Evolutionary conservation across 805 yeast species (phyloP), one percentile per base, ranked within the genome.

Genomic region (Saturnispora galanensis): DNA sequence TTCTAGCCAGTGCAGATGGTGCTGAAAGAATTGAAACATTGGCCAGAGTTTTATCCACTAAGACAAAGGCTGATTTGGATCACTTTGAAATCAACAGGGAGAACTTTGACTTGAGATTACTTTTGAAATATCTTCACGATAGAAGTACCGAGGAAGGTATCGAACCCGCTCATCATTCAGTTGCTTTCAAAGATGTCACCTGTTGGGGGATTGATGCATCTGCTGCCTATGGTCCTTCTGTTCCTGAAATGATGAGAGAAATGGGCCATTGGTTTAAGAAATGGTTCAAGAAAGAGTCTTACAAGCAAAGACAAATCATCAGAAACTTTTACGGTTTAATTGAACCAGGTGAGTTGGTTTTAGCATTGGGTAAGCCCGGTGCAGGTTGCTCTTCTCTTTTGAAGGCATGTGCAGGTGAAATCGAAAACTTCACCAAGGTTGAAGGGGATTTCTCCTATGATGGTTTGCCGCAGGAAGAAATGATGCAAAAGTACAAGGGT

Each of bases 381-480:
- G 77, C 82, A 34, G 83, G 83, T 48, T 76, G 81, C 54, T 74
- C 83, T 4, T 74, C 81, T 5, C 61, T 77, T 18, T 57, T 77
- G 47, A 70, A 70, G 48, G 55, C 65, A 44, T 31, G 69, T 12
- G 57, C 73, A 12, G 76, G 75, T 58, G 73, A 71, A 54, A 66
- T 64, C 8, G 52, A 56, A 32, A 68, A 67, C 31, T 63, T 67
- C 46, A 54, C 58, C 5, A 57, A 58, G 12, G 62, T 62, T 9
- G 57, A 58, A 28, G 76, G 74, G 55, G 62, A 58, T 2, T 58
- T 74, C 39, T 54, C 62, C 3, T 76, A 71, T 49, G 76, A 71
- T 56, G 78, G 79, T 44, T 49, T 76, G 34, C 60, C 62, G 5
- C 71, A 68, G 48, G 49, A 55, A 13, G 73, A 70, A 45, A 70